phyloP scores from a whole-genome alignment of 768 basidiomycete genomes.

The Wakefieldia striispora region DNA sequence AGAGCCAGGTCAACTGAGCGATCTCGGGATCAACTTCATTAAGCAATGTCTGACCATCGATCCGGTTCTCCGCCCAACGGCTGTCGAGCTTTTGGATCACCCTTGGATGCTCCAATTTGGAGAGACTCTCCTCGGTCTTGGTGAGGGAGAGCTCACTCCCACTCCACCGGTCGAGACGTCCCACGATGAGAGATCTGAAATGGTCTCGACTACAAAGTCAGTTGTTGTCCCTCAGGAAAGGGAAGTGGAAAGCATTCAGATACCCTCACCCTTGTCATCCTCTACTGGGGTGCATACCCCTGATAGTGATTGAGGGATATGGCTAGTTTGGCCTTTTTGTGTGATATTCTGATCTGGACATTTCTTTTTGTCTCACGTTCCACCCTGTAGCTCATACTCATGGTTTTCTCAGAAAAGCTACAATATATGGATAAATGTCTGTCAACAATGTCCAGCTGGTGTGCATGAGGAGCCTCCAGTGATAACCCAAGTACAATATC shows the following conservation, averaged over 20 bases:
- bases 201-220: constrained; percentile 52
- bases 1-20: constrained; percentile 85
- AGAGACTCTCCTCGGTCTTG: constrained; percentile 65
- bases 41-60: constrained; percentile 89
- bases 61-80: constrained; percentile 77
- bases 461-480: not conserved
- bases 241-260: constrained; percentile 55
- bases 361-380: not conserved
- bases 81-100: constrained; percentile 81
- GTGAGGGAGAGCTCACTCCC: constrained; percentile 57
- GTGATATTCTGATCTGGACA: not conserved
- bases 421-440: not conserved
- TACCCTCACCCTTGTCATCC: constrained; percentile 50
- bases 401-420: not conserved
- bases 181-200: constrained; percentile 47
- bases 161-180: constrained; percentile 46
- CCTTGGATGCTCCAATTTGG: constrained; percentile 88
- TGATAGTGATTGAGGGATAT: constrained; percentile 22
- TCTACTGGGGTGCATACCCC: constrained; percentile 35
- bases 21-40: constrained; percentile 90
- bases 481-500: not conserved
- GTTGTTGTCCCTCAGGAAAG: constrained; percentile 57
- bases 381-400: constrained; percentile 18
- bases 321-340: not conserved
- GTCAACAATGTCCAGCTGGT: too few relatives aligned